Conservation (phyloP, 192 early-diverging fungal species). For the Coemansia furcata region DNA sequence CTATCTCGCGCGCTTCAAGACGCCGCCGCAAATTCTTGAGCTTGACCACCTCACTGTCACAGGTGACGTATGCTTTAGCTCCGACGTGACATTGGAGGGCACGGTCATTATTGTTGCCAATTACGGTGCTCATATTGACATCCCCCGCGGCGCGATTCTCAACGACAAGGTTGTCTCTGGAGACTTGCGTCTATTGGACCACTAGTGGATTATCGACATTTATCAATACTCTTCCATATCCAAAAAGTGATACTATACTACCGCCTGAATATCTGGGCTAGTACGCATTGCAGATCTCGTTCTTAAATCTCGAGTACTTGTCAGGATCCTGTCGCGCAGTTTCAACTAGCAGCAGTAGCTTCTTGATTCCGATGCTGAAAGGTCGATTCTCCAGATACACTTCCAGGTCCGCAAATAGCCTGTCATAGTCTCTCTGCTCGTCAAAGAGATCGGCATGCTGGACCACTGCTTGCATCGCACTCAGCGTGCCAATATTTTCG, state of each 20-base stretch:
- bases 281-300: conserved; percentile 27
- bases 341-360: conserved; percentile 84
- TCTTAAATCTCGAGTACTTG: conserved; percentile 27
- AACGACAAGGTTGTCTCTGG: conserved; percentile 99
- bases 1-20: conserved; percentile 89
- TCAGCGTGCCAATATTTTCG: conserved; percentile 70
- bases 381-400: conserved; percentile 55
- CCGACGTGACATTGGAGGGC: conserved; percentile 83
- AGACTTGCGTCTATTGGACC: conserved; percentile 84
- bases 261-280: no score
- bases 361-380: conserved; percentile 87
- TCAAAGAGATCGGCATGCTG: conserved; percentile 66
- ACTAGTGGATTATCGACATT: conserved; percentile 43
- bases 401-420: conserved; percentile 56
- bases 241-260: no score
- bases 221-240: no score
- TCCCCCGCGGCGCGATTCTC: conserved; percentile 88
- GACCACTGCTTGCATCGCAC: conserved; percentile 65
- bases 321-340: conserved; percentile 83
- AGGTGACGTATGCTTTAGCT: conserved; percentile 97
- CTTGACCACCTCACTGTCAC: conserved; percentile 98
- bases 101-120: conserved; percentile 99
- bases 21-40: conserved; percentile 92
- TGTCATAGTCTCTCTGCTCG: conserved; percentile 57
- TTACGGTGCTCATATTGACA: conserved; percentile 95